Conservation (phyloP, 768 basidiomycete genomes). For the Hydnum rufescens region DNA sequence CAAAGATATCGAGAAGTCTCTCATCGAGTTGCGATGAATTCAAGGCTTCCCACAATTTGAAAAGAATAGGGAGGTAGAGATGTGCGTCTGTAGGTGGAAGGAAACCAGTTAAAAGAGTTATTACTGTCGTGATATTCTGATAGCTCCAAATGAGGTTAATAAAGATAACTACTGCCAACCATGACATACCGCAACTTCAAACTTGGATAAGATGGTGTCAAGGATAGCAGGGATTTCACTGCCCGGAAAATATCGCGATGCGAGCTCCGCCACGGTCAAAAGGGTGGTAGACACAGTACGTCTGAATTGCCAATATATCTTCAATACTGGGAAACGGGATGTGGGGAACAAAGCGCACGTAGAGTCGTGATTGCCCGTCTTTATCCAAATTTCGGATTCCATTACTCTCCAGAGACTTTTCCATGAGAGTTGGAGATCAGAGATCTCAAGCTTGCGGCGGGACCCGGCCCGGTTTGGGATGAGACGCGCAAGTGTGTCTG, state of each 20-base stretch:
- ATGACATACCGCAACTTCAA: conserved; percentile 45
- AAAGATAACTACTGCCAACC: background rate
- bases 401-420: conserved; percentile 53
- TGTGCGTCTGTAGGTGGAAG: conserved; percentile 46
- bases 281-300: conserved; percentile 32
- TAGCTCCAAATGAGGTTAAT: background rate
- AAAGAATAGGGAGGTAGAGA: conserved; percentile 49
- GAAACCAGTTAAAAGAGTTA: conserved; percentile 60
- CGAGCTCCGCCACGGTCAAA: conserved; percentile 52
- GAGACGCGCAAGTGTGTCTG: conserved; percentile 56
- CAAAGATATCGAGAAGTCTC: conserved; percentile 49
- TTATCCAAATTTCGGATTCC: conserved; percentile 27
- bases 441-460: conserved; percentile 43
- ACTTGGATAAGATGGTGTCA: conserved; percentile 42
- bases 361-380: conserved; percentile 25
- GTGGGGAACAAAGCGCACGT: conserved; percentile 27
- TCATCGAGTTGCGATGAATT: conserved; percentile 33
- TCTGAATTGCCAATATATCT: conserved; percentile 1
- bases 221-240: conserved; percentile 53
- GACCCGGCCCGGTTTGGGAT: conserved; percentile 43
- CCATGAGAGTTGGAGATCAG: conserved; percentile 57
- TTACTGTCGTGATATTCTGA: conserved; percentile 47
- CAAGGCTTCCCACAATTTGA: conserved; percentile 61
- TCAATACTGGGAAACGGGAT: too few relatives aligned
- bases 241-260: conserved; percentile 47